phyloP scores from a whole-genome alignment of 2,329 filamentous ascomycete species.

The Cytospora piceae region DNA sequence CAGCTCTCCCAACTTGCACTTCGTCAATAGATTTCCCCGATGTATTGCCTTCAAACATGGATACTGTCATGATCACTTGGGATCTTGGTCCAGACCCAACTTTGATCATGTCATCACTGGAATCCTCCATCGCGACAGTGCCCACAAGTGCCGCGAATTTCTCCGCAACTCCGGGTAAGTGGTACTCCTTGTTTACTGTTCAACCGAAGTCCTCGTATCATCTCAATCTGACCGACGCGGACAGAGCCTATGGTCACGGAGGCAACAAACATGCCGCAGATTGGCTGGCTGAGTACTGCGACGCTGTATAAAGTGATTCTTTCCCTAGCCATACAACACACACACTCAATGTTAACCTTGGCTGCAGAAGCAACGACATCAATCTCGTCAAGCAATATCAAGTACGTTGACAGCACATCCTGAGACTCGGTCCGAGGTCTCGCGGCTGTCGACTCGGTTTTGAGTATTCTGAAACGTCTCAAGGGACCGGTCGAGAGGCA shows the following conservation, averaged over 20 bases:
- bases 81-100: not conserved
- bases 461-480: not conserved
- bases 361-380: not conserved
- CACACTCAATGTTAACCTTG: not conserved
- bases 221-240: not conserved
- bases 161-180: not conserved
- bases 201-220: not conserved
- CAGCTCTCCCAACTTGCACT: constrained; percentile 4
- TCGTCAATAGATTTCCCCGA: not conserved
- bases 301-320: not conserved
- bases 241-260: not conserved
- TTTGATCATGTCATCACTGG: not conserved
- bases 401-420: not conserved
- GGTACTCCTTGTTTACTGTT: not conserved
- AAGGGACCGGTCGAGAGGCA: not conserved
- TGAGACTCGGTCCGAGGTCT: not conserved
- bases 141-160: not conserved
- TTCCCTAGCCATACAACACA: not conserved
- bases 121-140: not conserved
- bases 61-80: not conserved
- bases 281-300: not conserved
- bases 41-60: not conserved
- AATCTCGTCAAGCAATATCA: not conserved
- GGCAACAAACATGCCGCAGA: not conserved
- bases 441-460: not conserved